These are phyloP conservation scores for Castanopsis chinensis DNA, from an alignment of 306 rosid genomes.

Conservation along the genomic window DNA sequence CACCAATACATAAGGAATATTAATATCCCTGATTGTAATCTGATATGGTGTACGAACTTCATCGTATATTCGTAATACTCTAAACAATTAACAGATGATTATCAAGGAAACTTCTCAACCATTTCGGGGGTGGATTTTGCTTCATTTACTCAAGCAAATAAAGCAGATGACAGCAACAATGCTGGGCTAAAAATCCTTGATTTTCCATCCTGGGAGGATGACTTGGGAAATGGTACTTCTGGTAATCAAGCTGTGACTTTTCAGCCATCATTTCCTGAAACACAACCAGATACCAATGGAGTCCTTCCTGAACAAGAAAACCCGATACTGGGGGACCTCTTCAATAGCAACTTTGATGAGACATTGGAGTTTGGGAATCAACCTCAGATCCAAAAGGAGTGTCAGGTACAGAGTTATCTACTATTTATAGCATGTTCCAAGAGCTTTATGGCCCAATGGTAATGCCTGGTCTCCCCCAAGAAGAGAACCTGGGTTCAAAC, in stretches of 20 bases:
- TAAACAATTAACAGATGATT: conserved; percentile 40
- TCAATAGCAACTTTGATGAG: conserved; percentile 27
- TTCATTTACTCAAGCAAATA: conserved; percentile 38
- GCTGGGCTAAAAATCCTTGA: conserved; percentile 31
- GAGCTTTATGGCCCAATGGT: too few species aligned
- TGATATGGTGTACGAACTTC: conserved; percentile 2
- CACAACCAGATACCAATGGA: conserved; percentile 29
- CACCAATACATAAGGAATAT: not conserved
- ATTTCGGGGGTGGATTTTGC: conserved; percentile 37
- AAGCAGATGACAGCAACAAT: conserved; percentile 33
- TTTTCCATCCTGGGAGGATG: conserved; percentile 37
- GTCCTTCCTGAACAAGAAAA: conserved; percentile 42
- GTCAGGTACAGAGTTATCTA: conserved; percentile 55
- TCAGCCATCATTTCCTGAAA: conserved; percentile 45
- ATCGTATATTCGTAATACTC: not conserved
- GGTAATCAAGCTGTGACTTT: conserved; percentile 38
- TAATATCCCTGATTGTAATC: conserved; percentile 1
- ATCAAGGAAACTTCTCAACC: conserved; percentile 40
- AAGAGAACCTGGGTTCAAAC: conserved; percentile 10
- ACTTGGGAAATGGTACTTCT: conserved; percentile 30
- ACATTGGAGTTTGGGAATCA: conserved; percentile 27
- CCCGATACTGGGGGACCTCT: conserved; percentile 27
- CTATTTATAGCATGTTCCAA: not conserved
- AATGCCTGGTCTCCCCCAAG: too few species aligned
- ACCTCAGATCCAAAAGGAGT: conserved; percentile 37